Conservation (phyloP, 139 green algal species). For the Haematococcus sp. region DNA sequence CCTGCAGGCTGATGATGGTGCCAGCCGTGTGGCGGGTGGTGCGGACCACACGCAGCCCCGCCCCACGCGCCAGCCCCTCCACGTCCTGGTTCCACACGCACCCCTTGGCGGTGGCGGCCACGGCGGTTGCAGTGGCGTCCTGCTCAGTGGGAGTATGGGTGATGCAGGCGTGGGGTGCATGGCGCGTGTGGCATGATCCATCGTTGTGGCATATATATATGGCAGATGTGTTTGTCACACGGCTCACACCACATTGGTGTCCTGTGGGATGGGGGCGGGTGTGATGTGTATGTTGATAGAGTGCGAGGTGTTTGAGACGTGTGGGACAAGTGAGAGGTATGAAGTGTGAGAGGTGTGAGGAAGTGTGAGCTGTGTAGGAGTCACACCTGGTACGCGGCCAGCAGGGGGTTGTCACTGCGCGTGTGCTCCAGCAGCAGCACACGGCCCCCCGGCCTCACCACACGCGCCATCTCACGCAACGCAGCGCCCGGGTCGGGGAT, state of each 20-base stretch:
- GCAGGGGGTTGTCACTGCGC: constrained; percentile 42
- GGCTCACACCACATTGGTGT: too few species aligned
- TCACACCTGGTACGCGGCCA: constrained; percentile 63
- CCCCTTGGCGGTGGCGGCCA: constrained; percentile 62
- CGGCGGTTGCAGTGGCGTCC: constrained; percentile 39
- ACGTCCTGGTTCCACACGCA: constrained; percentile 73
- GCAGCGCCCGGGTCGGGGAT: constrained; percentile 48
- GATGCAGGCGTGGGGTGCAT: too few species aligned
- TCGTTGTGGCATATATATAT: too few species aligned
- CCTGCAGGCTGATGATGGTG: constrained; percentile 36
- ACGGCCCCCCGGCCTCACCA: constrained; percentile 48
- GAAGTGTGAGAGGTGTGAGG: too few species aligned
- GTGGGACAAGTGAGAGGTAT: too few species aligned
- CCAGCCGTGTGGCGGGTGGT: constrained; percentile 34
- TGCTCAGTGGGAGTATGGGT: constrained; percentile 7
- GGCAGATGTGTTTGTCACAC: too few species aligned
- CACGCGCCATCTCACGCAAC: constrained; percentile 48
- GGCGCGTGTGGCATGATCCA: too few species aligned
- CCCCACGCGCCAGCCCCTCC: constrained; percentile 17
- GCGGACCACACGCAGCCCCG: constrained; percentile 24
- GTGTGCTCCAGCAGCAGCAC: constrained; percentile 71
- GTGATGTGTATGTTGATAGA: too few species aligned
- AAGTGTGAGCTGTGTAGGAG: too few species aligned
- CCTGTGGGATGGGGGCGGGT: too few species aligned
- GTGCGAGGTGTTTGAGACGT: too few species aligned